Base-by-base conservation (phyloP, 495 filamentous ascomycete genomes). In the Paragyromitra xinjiangensis region DNA sequence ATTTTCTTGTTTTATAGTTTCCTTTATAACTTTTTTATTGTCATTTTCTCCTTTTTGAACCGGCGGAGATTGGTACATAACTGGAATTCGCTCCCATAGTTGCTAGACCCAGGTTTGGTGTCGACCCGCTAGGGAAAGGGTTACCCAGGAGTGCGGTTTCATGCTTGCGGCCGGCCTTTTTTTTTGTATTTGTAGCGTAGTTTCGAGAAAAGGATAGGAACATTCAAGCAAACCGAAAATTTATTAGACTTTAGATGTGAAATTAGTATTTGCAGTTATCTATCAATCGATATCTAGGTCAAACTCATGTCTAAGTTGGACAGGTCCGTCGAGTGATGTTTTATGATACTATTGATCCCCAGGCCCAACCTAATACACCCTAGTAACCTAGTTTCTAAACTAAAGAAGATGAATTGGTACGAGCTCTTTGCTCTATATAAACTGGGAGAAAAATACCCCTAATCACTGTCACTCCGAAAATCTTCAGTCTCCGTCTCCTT, bases 1-100 rank as follows among this genome's bases (percentile, higher is more conserved):
- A 73, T 64, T 66, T 77, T 77, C 69, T 50, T 77, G 74, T 77
- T 77, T 59, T 73, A 77, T 77, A 77, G 61, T 66, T 77, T 19
- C 62, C 61, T 56, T 73, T 77, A 71, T 65, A 62, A 37, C 63
- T 14, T 73, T 74, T 68, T 75, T 71, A 70, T 61, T 76, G 62
- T 67, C 64, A 37, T 42, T 58, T 45, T 51, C n/a, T 51, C n/a
- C 8, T 26, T 56, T 53, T 59, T 59, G 51, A 56, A 65, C 59
- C 26, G 71, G 71, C 16, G 63, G 58, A 44, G 37, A 71, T 64
- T 64, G 40, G 29, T 34, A 34, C 29, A 11, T 70, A 44, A 16
- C 42, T 53, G 50, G 14, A 58, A 34, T 48, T 16, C 12, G 29
- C 45, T 40, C n/a, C 66, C 59, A 14, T 26, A 8, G 65, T 34